phyloP scores from a whole-genome alignment of 352 stramenopile genomes.

The Phytophthora pini region DNA sequence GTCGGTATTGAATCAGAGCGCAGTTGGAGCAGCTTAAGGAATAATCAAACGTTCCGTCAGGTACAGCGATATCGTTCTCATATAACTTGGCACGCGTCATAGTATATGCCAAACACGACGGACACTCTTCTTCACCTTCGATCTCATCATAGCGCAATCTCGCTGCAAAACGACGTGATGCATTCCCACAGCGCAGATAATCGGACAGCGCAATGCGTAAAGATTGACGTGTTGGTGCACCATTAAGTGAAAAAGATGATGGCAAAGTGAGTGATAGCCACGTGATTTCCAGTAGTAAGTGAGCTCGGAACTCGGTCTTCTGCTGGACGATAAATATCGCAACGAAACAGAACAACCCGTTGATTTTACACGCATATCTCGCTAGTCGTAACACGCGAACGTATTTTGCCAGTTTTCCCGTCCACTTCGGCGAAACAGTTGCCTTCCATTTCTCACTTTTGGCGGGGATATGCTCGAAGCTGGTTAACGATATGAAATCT shows the following conservation, averaged over 20 bases:
- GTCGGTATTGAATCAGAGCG: constrained; percentile 11
- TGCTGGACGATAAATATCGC: constrained; percentile 59
- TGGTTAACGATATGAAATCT: constrained; percentile 48
- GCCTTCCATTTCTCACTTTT: constrained; percentile 8
- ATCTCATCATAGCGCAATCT: background rate
- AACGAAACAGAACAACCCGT: constrained; percentile 44
- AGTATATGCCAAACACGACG: constrained; percentile 10
- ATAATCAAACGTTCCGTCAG: constrained; percentile 2
- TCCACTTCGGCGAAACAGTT: constrained; percentile 41
- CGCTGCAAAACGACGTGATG: constrained; percentile 9
- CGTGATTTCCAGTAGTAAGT: constrained; percentile 56
- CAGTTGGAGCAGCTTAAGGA: constrained; percentile 17
- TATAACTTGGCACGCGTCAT: background rate
- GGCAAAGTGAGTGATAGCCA: constrained; percentile 10
- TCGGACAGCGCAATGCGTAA: constrained; percentile 52
- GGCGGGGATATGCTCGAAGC: constrained; percentile 17
- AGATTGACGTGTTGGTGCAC: constrained; percentile 34
- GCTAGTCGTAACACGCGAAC: constrained; percentile 53
- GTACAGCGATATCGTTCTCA: background rate
- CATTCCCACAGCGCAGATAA: constrained; percentile 48
- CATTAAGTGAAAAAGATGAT: constrained; percentile 8
- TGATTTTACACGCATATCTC: constrained; percentile 50
- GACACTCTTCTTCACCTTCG: constrained; percentile 7
- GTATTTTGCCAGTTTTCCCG: constrained; percentile 46
- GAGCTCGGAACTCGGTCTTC: constrained; percentile 62